A percentile compares a stretch with the other conserved stretches of the same genome.
Evolutionary conservation across 192 early-diverging fungal genomes (phyloP).

Genomic region (Lobulomyces angularis): DNA sequence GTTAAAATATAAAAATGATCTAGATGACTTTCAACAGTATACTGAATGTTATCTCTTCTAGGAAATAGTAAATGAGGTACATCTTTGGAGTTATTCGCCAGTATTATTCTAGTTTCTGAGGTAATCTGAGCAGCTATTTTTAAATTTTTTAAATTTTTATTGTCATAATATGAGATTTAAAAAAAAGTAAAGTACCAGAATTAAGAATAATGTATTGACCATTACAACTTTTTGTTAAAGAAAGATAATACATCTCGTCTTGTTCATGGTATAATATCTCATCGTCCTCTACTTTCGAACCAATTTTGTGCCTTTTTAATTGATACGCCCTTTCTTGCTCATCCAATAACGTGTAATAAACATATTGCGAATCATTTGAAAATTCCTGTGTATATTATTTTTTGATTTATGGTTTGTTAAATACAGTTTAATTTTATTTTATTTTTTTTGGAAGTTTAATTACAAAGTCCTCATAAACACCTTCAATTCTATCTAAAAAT

Average conservation of each 20-base stretch:
- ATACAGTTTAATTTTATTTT: too few species aligned
- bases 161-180: too few species aligned
- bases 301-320: constrained; percentile 33
- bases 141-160: too few species aligned
- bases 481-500: constrained; percentile 31
- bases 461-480: too few species aligned
- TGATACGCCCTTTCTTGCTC: constrained; percentile 37
- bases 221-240: constrained; percentile 38
- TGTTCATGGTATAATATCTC: constrained; percentile 33
- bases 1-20: constrained; percentile 40
- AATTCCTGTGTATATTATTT: too few species aligned
- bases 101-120: constrained; percentile 36
- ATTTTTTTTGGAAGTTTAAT: too few species aligned
- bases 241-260: constrained; percentile 52
- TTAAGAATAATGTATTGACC: constrained; percentile 37
- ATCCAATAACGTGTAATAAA: constrained; percentile 37
- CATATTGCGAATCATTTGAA: constrained; percentile 31
- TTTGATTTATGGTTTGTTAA: too few species aligned
- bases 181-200: too few species aligned
- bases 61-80: constrained; percentile 27
- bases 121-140: constrained; percentile 42
- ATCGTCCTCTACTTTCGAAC: constrained; percentile 21
- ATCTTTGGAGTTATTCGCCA: constrained; percentile 15
- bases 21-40: constrained; percentile 32
- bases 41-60: constrained; percentile 30